These are phyloP conservation scores for Aschersonia sp. DNA, from an alignment of 2,329 filamentous ascomycete genomes.

Conservation along the genomic window DNA sequence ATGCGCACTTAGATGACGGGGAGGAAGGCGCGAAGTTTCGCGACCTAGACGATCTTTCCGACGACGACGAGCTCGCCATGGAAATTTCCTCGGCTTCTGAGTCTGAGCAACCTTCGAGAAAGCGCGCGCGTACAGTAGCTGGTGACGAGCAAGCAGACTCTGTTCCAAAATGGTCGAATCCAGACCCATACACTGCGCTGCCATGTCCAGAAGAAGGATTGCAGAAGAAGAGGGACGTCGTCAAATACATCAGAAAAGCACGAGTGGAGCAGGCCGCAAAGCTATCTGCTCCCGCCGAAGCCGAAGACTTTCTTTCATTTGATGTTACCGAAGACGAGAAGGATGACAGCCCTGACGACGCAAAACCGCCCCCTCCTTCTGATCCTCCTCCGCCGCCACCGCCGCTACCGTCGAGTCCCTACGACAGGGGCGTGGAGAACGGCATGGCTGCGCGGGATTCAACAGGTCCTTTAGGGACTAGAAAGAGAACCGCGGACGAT, in stretches of 20 bases:
- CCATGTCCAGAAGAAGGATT: conserved; percentile 63
- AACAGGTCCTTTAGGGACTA: conserved; percentile 38
- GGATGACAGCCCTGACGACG: conserved; percentile 8
- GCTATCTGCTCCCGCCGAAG: conserved; percentile 37
- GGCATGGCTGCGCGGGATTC: conserved; percentile 12
- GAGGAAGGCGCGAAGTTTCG: conserved; percentile 36
- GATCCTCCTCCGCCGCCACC: conserved; percentile 6
- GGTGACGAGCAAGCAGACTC: conserved; percentile 22
- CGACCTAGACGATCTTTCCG: conserved; percentile 41
- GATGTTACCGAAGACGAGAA: conserved; percentile 48
- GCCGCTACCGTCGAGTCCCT: background rate
- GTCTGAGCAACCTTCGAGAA: conserved; percentile 25
- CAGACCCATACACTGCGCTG: conserved; percentile 80
- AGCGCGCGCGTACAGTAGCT: conserved; percentile 15
- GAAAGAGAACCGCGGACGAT: conserved; percentile 64
- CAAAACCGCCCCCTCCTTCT: conserved; percentile 7
- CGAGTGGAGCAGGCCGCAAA: conserved; percentile 44
- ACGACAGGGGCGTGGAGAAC: conserved; percentile 7
- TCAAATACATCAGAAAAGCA: conserved; percentile 84
- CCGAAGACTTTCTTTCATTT: conserved; percentile 84
- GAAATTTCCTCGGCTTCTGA: conserved; percentile 33
- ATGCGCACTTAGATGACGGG: conserved; percentile 31
- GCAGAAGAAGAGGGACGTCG: conserved; percentile 71
- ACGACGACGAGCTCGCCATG: conserved; percentile 51
- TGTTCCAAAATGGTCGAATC: conserved; percentile 82